Evolutionary conservation across 371 early-diverging fungal genomes (phyloP), one percentile per base, ranked within the genome.

Genomic region (Haplosporangium sp.): DNA sequence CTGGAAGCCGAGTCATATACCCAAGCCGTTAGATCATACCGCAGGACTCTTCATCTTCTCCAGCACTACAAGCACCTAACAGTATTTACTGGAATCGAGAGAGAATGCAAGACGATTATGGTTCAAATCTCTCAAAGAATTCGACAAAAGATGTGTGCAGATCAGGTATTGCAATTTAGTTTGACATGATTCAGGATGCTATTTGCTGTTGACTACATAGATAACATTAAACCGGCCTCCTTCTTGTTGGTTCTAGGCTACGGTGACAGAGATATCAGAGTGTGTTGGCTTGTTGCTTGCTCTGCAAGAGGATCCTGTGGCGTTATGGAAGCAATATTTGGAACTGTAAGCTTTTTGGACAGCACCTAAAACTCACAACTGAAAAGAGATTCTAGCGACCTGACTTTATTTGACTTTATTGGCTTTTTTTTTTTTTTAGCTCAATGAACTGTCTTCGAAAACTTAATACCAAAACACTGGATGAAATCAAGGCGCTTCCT

Each of bases 11-110:
- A 85, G 5, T 84, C 89, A 63, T 93, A 92, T 84, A 83, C 88
- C 2, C 91, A 93, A 45, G 96, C 96, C 0, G 96, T 95, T 9
- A 87, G 85, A 42, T 90, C 90, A 53, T 95, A 96, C 84, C 76
- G 91, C n/a, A 86, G 90, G 38, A 92, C 95, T 1, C 84, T 85
- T 38, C 86, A 85, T 40, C 83, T 96, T n/a, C 76, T 97, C 9
- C 88, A 89, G 15, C 94, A 94, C 55, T 96, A 94, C 77, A 84
- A 89, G 20, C 87, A 89, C 59, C 82, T 95, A 67, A 84, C 94
- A 35, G 89, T 92, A 11, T 95, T 96, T 70, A 89, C 86, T 37
- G 90, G 91, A 2, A 94, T 96, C 20, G 92, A 92, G 48, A 85
- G 85, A 20, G 96, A 97, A 53, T 94, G 95, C 59, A 83, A 86